These are phyloP conservation scores for Dictyostelium purpureum DNA, from an alignment of 78 protist genomes.

Conservation along the genomic window DNA sequence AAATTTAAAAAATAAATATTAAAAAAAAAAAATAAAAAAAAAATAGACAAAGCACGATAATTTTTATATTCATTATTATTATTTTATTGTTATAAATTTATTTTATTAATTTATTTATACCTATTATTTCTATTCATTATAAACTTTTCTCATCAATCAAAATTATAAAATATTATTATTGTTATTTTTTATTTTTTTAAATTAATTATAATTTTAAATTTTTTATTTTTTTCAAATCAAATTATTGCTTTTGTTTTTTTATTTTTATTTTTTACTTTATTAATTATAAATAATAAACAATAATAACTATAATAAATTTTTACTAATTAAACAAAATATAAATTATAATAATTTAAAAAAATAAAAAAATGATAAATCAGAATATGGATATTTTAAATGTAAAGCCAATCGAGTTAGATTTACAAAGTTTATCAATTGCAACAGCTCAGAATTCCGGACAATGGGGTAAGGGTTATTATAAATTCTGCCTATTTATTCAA, in stretches of 20 bases:
- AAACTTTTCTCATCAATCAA: background rate
- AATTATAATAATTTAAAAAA: too few relatives aligned
- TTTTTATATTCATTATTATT: background rate
- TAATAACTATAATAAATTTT: background rate
- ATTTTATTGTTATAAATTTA: background rate
- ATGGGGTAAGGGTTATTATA: background rate
- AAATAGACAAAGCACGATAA: background rate
- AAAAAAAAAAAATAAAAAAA: background rate
- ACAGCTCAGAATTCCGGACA: background rate
- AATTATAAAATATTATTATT: too few relatives aligned
- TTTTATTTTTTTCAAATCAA: too few relatives aligned
- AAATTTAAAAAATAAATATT: background rate
- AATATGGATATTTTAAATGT: slow-evolving; percentile 26
- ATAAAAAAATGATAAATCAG: background rate
- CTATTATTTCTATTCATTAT: background rate
- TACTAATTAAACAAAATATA: background rate
- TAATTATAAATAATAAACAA: too few relatives aligned
- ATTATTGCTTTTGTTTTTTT: too few relatives aligned
- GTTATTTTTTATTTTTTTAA: too few relatives aligned
- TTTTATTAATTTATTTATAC: background rate
- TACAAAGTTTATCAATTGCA: slow-evolving; percentile 1
- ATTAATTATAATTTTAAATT: too few relatives aligned
- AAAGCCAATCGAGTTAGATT: slow-evolving; percentile 1
- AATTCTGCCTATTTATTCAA: background rate
- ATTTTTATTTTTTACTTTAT: too few relatives aligned